Evolutionary conservation across 768 basidiomycete species (phyloP), one percentile per base, ranked within the genome.

Genomic region (Leccinum imitatum): DNA sequence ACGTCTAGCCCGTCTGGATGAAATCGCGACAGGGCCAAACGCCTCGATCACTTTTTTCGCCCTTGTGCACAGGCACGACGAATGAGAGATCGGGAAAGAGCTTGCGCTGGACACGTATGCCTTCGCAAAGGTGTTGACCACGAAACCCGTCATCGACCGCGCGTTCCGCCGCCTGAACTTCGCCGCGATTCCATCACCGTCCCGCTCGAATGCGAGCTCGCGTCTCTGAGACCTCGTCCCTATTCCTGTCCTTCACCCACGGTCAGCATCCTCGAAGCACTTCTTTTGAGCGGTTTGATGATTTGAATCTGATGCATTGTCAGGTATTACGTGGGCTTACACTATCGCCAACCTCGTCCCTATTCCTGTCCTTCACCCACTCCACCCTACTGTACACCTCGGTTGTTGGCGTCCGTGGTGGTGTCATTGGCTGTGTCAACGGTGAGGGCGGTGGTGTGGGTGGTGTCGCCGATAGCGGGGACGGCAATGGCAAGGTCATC

Each of bases 1-100:
- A 13, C 90, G 97, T 57, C 83, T 99, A 10, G 90, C 94, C 50
- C 97, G 95, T 75, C 86, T 99, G 35, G 94, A 96, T 69, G 91
- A 95, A 72, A 87, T 99, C 51, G 89, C 27, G 27, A 27, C 27
- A 8, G 27, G 27, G 27, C 27, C 65, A 95, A 97, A 74, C 88
- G 91, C 62, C 85, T 99, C 31, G 94, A 97, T 27, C 25, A 27
- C 25, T 27, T 27, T 27, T 27, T 27, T 27, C 25, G 25, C 25
- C 25, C 25, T 27, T 27, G 25, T 27, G 25, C 25, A 27, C 25
- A 27, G 25, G 25, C 25, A 27, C 25, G 25, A 27, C 25, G 25
- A 27, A 27, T 27, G 25, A 27, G 25, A 27, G 25, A 27, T 27
- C 25, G 25, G 25, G 25, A 27, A 27, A 27, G 25, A 27, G 25